A percentile compares a stretch with the other conserved stretches of the same genome.
Conservation (phyloP, 202 grass and related monocot species). For the Tripidium arundinaceum region DNA sequence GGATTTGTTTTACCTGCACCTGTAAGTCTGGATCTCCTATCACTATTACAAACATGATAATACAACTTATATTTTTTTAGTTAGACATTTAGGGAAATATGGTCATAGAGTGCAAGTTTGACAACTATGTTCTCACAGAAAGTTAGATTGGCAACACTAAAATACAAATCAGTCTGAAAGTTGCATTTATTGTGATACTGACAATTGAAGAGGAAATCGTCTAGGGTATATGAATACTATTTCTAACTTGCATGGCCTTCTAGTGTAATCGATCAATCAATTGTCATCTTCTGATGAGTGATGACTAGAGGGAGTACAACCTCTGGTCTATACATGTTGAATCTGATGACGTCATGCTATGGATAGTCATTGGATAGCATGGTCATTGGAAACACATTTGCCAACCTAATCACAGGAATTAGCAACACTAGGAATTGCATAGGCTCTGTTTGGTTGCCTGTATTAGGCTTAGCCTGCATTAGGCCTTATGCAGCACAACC, state of each 20-base stretch:
- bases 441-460: background rate
- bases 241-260: background rate
- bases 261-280: background rate
- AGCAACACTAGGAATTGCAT: background rate
- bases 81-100: background rate
- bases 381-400: background rate
- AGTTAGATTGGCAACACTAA: background rate
- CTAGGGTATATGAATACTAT: background rate
- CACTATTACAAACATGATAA: background rate
- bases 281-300: too few relatives aligned
- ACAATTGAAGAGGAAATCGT: background rate
- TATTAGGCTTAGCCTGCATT: background rate
- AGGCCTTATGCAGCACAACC: too few relatives aligned
- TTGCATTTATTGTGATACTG: background rate
- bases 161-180: background rate
- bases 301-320: too few relatives aligned
- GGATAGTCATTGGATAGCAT: background rate
- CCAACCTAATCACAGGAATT: background rate
- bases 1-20: slow-evolving; percentile 57
- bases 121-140: background rate
- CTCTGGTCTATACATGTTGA: background rate
- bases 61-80: background rate
- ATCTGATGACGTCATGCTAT: background rate
- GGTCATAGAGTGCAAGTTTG: background rate
- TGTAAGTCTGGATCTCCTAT: slow-evolving; percentile 34